Base-by-base conservation (phyloP, 495 filamentous ascomycete species). In the Aspergillus steynii region DNA sequence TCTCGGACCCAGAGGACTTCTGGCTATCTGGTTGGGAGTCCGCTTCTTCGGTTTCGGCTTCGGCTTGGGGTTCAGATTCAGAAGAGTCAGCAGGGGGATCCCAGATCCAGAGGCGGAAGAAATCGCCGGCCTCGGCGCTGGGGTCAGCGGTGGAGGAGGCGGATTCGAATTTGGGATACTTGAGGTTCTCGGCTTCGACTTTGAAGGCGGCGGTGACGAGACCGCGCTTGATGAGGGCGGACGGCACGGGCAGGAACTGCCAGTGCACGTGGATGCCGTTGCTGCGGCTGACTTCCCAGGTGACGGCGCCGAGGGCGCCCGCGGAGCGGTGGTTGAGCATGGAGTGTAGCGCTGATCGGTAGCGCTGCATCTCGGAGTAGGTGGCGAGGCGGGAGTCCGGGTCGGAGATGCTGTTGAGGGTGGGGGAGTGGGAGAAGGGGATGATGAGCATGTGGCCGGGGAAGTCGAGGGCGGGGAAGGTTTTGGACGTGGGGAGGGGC, bases 401-500 rank as follows among this genome's bases (percentile, higher is more conserved):
- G 47, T 87, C 82, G 29, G 85, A 69, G 50, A 93, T 89, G 1
- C 79, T 68, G 9, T 78, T 71, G 5, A 91, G 78, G 1, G 88
- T 91, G 9, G 90, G 86, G 5, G 85, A 75, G 68, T 99, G 95
- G 5, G 84, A 78, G 29, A 96, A 82, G 0, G 96, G 92, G 55
- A 97, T 93, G 68, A 99, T 94, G 58, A 99, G 88, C 61, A 96
- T 86, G 72, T 98, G 95, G 15, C 84, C 83, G 0, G 93, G 92
- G 71, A 92, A 94, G n/a, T 80, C 74, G 3, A 97, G 81, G 10
- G 80, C 79, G 3, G 83, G 78, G 68, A 89, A 96, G 9, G 86
- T 91, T 10, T 82, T 73, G 0, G 80, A 65, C 1, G 87, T 88
- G 0, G 88, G 86, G 10, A 99, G 83, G 5, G 95, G 93, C 0